A percentile compares a stretch with the other conserved stretches of the same genome.
phyloP scores from a whole-genome alignment of 1,284 basidiomycete species.

The Apiotrichum gamsii region DNA sequence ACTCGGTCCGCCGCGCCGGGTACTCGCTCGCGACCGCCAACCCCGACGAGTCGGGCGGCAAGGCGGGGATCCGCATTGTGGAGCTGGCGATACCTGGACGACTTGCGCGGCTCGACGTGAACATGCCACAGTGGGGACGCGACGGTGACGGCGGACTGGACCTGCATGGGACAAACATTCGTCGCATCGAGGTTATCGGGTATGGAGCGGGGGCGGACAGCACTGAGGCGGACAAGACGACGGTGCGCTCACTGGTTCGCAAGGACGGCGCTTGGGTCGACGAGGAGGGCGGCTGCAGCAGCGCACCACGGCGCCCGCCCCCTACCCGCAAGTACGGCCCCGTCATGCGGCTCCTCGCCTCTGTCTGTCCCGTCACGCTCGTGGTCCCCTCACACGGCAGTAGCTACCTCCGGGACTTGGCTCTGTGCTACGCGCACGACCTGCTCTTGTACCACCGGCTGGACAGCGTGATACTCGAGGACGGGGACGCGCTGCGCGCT shows the following conservation, averaged over 20 bases:
- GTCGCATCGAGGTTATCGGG: slow-evolving; percentile 22
- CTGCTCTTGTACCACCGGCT: slow-evolving; percentile 63
- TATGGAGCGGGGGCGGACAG: background rate
- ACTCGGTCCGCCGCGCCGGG: slow-evolving; percentile 22
- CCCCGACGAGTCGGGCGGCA: slow-evolving; percentile 44
- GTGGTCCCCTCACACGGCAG: slow-evolving; percentile 47
- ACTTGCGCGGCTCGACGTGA: slow-evolving; percentile 37
- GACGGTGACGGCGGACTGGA: slow-evolving; percentile 8
- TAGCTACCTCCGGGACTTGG: slow-evolving; percentile 49
- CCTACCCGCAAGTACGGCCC: slow-evolving; percentile 52
- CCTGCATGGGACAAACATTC: slow-evolving; percentile 31
- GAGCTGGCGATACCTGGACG: slow-evolving; percentile 44
- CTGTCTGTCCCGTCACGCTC: slow-evolving; percentile 53
- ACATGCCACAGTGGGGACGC: slow-evolving; percentile 29
- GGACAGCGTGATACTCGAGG: slow-evolving; percentile 57
- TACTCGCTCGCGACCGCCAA: slow-evolving; percentile 47
- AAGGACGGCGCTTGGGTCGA: background rate
- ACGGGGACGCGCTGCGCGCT: slow-evolving; percentile 47
- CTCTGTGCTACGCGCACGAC: slow-evolving; percentile 61
- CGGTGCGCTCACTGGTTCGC: background rate
- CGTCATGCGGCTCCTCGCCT: slow-evolving; percentile 58
- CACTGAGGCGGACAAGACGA: too few relatives aligned
- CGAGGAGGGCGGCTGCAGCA: too few relatives aligned
- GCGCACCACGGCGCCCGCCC: too few relatives aligned
- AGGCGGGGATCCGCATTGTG: slow-evolving; percentile 43